A percentile compares a stretch with the other conserved stretches of the same genome.
phyloP scores from a whole-genome alignment of 345 rosid genomes.

The Salix purpurea region DNA sequence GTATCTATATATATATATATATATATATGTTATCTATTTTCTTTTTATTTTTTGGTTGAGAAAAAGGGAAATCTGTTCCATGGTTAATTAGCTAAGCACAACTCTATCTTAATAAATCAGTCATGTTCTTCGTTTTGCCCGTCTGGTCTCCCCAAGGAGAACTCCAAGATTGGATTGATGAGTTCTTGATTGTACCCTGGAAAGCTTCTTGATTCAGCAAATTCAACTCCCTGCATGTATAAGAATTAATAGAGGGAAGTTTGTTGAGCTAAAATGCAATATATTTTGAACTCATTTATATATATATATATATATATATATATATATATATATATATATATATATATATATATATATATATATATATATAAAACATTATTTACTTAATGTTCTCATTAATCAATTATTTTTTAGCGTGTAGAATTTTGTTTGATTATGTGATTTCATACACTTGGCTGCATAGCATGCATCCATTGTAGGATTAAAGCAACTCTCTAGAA shows the following conservation, averaged over 20 bases:
- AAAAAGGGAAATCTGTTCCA: not conserved
- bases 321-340: no score
- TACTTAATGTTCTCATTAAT: not conserved
- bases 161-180: slow-evolving; percentile 39
- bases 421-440: not conserved
- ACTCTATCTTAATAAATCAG: slow-evolving; percentile 6
- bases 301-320: no score
- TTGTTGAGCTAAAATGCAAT: not conserved
- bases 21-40: not conserved
- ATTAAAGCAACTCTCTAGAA: not conserved
- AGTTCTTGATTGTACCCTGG: slow-evolving; percentile 8
- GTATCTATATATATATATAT: not conserved
- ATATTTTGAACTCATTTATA: no score
- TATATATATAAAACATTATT: not conserved
- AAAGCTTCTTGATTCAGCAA: slow-evolving; percentile 13
- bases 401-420: not conserved
- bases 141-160: slow-evolving; percentile 39
- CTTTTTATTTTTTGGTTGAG: not conserved
- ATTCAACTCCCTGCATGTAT: slow-evolving; percentile 28
- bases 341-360: no score
- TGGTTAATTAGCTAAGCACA: not conserved
- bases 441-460: not conserved
- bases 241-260: not conserved
- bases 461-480: not conserved
- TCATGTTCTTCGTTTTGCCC: slow-evolving; percentile 24